Evolutionary conservation across 495 filamentous ascomycete species (phyloP).

Genomic region (Podospora pseudoanserina): DNA sequence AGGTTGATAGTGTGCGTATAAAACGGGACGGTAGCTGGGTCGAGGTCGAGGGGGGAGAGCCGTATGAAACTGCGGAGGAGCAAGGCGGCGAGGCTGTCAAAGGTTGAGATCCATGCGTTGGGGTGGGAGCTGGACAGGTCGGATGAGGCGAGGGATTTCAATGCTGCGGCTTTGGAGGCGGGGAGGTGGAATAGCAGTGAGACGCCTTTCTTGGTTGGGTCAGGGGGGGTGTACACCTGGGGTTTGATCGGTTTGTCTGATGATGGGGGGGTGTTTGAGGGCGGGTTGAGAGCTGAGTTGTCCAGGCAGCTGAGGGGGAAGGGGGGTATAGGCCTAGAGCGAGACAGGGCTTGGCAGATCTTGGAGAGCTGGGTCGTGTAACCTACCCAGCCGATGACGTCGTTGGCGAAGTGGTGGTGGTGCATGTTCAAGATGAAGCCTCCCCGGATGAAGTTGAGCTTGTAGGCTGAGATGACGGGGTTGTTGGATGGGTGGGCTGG

Average conservation of each 20-base stretch:
- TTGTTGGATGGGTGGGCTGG: constrained; percentile 32
- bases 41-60: not conserved
- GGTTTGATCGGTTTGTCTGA: not conserved
- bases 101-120: not conserved
- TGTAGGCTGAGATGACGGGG: constrained; percentile 37
- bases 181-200: constrained; percentile 39
- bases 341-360: constrained; percentile 35
- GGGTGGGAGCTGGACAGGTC: not conserved
- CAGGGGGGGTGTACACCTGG: constrained; percentile 29
- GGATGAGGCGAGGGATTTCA: constrained; percentile 24
- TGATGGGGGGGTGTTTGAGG: not conserved
- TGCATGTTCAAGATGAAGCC: constrained; percentile 41
- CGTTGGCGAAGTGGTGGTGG: constrained; percentile 40
- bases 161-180: constrained; percentile 40
- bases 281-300: not conserved
- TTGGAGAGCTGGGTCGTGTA: constrained; percentile 38
- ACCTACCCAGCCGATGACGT: constrained; percentile 39
- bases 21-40: not conserved
- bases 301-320: not conserved
- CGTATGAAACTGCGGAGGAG: not conserved
- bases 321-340: not conserved
- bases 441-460: constrained; percentile 39
- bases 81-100: not conserved
- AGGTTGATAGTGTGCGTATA: not conserved
- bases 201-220: constrained; percentile 12